Conservation (phyloP, 345 rosid genomes). For the rapeseed (Brassica napus) region DNA sequence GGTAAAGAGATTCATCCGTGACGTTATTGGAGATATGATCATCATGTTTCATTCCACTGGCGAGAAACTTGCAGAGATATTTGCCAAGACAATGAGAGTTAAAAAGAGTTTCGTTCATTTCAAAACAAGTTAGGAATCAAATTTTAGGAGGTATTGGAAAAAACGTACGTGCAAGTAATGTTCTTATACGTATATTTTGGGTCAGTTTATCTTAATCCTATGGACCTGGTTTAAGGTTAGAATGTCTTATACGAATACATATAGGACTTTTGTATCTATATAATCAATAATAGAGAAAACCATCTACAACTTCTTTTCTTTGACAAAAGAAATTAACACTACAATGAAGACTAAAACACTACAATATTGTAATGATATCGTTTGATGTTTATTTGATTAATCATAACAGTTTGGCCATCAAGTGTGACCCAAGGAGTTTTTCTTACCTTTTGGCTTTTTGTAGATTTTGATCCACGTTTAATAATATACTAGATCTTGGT, state of each 20-base stretch:
- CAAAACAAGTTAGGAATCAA: background rate
- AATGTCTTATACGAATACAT: background rate
- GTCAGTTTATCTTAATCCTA: background rate
- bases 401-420: background rate
- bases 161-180: background rate
- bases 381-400: background rate
- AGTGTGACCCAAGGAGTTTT: background rate
- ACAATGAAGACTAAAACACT: too few species aligned
- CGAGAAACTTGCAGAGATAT: too few species aligned
- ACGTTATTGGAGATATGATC: background rate
- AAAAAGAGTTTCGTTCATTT: background rate
- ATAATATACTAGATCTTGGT: background rate
- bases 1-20: background rate
- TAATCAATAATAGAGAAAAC: background rate
- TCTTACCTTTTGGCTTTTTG: background rate
- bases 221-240: background rate
- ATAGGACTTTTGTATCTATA: background rate
- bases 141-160: background rate
- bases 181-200: background rate
- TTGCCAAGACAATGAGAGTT: background rate
- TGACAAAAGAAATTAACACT: background rate
- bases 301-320: background rate
- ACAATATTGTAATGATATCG: too few species aligned
- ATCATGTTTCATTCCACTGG: too few species aligned
- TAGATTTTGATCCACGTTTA: background rate